Percentiles rank a stretch among this genome's conserved stretches.
phyloP scores from a whole-genome alignment of 2,329 filamentous ascomycete genomes.

The Orbilia brochopaga region DNA sequence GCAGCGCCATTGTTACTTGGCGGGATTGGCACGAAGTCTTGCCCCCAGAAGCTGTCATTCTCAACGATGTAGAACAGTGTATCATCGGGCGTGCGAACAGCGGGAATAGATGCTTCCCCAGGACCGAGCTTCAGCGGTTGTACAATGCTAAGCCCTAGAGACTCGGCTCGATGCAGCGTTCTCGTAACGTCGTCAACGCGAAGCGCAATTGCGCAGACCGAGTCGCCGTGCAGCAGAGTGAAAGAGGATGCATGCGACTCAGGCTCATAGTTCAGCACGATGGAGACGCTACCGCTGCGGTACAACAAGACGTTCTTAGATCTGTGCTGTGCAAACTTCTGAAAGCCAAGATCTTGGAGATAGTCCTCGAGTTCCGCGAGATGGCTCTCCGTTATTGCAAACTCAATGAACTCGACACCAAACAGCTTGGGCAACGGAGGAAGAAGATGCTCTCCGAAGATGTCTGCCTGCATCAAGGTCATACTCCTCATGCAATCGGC shows the following conservation, averaged over 20 bases:
- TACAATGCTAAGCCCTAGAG: constrained; percentile 47
- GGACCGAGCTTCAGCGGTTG: constrained; percentile 49
- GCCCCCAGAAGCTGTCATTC: constrained; percentile 52
- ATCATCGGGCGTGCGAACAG: constrained; percentile 50
- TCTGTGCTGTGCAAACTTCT: constrained; percentile 48
- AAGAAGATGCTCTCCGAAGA: constrained; percentile 50
- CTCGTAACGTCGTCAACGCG: constrained; percentile 49
- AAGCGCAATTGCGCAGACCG: constrained; percentile 49
- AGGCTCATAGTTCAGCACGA: constrained; percentile 51
- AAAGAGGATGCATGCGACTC: constrained; percentile 52
- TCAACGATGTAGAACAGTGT: constrained; percentile 51
- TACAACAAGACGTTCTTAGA: constrained; percentile 51
- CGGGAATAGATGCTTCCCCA: constrained; percentile 48
- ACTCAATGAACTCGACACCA: constrained; percentile 52
- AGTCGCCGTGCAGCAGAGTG: constrained; percentile 49
- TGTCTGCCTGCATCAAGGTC: constrained; percentile 49
- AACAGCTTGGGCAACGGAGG: constrained; percentile 48
- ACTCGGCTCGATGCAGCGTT: constrained; percentile 41
- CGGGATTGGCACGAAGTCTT: constrained; percentile 49
- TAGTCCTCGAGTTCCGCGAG: constrained; percentile 47
- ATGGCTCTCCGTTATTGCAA: constrained; percentile 51
- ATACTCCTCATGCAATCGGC: constrained; percentile 51
- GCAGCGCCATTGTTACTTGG: constrained; percentile 40
- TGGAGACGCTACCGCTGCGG: constrained; percentile 47
- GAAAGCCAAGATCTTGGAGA: constrained; percentile 49